phyloP scores from a whole-genome alignment of 108 stramenopile genomes.

The Skeletonema menzelii region DNA sequence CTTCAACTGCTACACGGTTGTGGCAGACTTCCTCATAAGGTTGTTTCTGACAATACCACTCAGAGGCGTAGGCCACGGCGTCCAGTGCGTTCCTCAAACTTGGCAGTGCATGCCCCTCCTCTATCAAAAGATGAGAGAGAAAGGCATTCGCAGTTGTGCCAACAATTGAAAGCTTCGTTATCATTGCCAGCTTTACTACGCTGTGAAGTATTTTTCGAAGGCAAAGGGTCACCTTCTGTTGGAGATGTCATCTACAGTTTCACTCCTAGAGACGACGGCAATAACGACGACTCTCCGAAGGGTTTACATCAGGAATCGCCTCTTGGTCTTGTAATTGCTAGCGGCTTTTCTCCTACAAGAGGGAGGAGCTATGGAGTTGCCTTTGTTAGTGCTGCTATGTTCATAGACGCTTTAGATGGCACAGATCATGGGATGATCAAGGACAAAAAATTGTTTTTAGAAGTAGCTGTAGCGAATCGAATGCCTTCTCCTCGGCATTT shows the following conservation, averaged over 20 bases:
- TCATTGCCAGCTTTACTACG: conserved; percentile 74
- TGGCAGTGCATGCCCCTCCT: conserved; percentile 41
- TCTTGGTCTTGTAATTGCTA: conserved; percentile 58
- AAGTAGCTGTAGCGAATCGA: background rate
- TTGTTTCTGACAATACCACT: background rate
- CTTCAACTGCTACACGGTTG: conserved; percentile 49
- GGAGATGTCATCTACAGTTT: conserved; percentile 43
- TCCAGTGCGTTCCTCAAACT: conserved; percentile 15
- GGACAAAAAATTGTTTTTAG: background rate
- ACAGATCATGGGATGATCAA: conserved; percentile 34
- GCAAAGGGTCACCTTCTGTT: conserved; percentile 50
- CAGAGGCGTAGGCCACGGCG: conserved; percentile 46
- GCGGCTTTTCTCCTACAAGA: conserved; percentile 62
- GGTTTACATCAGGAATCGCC: background rate
- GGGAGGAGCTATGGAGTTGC: conserved; percentile 70
- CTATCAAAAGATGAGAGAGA: conserved; percentile 30
- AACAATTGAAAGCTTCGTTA: conserved; percentile 50
- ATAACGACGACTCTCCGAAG: background rate
- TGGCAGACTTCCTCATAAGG: conserved; percentile 16
- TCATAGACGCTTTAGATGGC: conserved; percentile 43
- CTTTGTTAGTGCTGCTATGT: conserved; percentile 62
- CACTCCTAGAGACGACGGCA: background rate
- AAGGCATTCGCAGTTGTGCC: conserved; percentile 34
- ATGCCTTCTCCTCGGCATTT: background rate
- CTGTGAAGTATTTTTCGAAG: conserved; percentile 58